A percentile compares a stretch with the other conserved stretches of the same genome.
phyloP scores from a whole-genome alignment of 2,329 filamentous ascomycete species.

The Thelonectria blattea region DNA sequence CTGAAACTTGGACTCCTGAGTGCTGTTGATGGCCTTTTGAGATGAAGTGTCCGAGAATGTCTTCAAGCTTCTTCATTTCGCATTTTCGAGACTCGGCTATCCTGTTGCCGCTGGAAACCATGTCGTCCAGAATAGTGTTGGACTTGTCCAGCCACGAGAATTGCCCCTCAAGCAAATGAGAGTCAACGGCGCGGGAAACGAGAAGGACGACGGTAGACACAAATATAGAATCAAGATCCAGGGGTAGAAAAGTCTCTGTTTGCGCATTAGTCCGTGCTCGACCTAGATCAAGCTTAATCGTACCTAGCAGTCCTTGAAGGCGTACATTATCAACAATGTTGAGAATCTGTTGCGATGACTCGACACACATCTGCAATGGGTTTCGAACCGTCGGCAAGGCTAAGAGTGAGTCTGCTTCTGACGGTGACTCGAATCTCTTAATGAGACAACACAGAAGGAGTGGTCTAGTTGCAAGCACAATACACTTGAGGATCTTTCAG shows the following conservation, averaged over 20 bases:
- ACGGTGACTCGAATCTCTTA: slow-evolving; percentile 25
- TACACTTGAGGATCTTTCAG: slow-evolving; percentile 26
- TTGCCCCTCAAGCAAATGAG: not conserved
- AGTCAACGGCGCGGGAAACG: not conserved
- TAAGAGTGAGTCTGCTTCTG: slow-evolving; percentile 37
- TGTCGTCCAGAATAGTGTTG: not conserved
- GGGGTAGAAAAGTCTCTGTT: not conserved
- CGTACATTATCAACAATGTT: not conserved
- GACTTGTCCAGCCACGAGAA: not conserved
- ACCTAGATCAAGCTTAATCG: not conserved
- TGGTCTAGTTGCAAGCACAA: slow-evolving; percentile 36
- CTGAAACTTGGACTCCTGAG: not conserved
- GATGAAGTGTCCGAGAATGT: not conserved
- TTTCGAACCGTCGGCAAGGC: slow-evolving; percentile 33
- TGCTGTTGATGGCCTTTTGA: not conserved
- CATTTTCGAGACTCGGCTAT: not conserved
- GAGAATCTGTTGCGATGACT: not conserved
- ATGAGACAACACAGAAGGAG: slow-evolving; percentile 36
- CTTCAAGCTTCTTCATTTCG: not conserved
- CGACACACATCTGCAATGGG: not conserved
- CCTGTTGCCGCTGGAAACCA: not conserved
- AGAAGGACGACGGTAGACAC: not conserved
- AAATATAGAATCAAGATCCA: not conserved
- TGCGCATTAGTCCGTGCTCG: not conserved
- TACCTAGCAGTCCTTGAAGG: not conserved